A percentile compares a stretch with the other conserved stretches of the same genome.
phyloP scores from a whole-genome alignment of 345 rosid species.

The Citrus australasica region DNA sequence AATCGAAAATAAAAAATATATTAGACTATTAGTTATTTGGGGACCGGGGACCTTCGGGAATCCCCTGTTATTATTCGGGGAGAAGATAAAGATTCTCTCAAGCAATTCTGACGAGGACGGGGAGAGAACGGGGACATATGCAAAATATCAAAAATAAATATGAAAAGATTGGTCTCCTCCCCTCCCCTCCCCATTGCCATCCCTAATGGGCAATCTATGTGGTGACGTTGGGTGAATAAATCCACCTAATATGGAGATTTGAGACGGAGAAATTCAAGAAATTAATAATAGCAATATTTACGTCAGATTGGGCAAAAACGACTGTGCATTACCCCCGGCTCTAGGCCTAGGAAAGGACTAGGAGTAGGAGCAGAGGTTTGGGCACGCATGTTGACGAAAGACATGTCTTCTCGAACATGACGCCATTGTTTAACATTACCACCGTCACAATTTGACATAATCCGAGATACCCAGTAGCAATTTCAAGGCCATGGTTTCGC shows the following conservation, averaged over 20 bases:
- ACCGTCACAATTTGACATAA: neutral
- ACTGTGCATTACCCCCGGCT: conserved; percentile 8
- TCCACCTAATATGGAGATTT: neutral
- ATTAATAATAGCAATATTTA: too few species aligned
- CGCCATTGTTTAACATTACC: neutral
- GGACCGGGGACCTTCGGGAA: too few species aligned
- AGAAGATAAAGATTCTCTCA: too few species aligned
- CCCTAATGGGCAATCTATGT: neutral
- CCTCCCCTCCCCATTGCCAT: too few species aligned
- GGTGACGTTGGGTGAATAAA: neutral
- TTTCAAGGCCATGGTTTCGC: neutral
- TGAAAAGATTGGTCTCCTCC: too few species aligned
- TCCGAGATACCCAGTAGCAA: neutral
- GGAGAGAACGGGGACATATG: too few species aligned
- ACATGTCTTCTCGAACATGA: conserved; percentile 9
- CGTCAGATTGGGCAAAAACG: neutral
- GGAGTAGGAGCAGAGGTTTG: neutral
- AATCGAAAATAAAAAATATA: too few species aligned
- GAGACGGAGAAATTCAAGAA: neutral
- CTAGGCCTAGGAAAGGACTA: neutral
- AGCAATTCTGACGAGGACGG: too few species aligned
- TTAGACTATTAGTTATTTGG: too few species aligned
- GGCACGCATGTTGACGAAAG: conserved; percentile 23
- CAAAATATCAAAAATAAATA: too few species aligned
- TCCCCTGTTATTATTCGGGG: too few species aligned